These are phyloP conservation scores for Sarocladium brachiariae DNA, from an alignment of 2,329 filamentous ascomycete genomes.

Conservation along the genomic window DNA sequence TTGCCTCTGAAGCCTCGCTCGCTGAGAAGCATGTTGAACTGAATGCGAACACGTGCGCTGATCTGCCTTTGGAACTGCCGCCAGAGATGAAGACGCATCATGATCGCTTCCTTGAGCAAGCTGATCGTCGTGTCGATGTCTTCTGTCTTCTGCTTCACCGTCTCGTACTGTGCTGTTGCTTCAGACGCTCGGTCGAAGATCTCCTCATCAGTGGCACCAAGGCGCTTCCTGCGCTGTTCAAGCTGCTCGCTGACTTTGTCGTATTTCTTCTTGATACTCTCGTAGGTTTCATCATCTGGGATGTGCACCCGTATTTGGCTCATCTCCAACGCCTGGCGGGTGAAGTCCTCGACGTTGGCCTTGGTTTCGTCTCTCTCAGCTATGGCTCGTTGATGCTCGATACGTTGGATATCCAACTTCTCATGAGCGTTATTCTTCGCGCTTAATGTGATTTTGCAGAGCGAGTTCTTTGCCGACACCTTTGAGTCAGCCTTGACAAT, in stretches of 20 bases:
- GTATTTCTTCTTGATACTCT: slow-evolving; percentile 48
- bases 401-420: slow-evolving; percentile 39
- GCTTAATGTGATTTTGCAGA: slow-evolving; percentile 45
- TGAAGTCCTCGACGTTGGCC: slow-evolving; percentile 46
- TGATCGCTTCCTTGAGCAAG: slow-evolving; percentile 52
- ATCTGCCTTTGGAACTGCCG: slow-evolving; percentile 75
- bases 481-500: slow-evolving; percentile 52
- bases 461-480: slow-evolving; percentile 37
- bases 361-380: slow-evolving; percentile 39
- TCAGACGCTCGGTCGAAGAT: slow-evolving; percentile 45
- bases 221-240: slow-evolving; percentile 44
- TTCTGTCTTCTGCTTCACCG: slow-evolving; percentile 34
- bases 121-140: slow-evolving; percentile 34
- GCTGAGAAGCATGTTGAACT: slow-evolving; percentile 81
- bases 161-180: slow-evolving; percentile 34
- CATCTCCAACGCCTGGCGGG: slow-evolving; percentile 44
- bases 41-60: slow-evolving; percentile 74
- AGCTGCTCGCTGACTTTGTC: slow-evolving; percentile 51
- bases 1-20: slow-evolving; percentile 84
- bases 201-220: slow-evolving; percentile 59
- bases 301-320: slow-evolving; percentile 53
- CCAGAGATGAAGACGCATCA: slow-evolving; percentile 68
- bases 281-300: slow-evolving; percentile 55
- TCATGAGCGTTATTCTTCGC: slow-evolving; percentile 58
- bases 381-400: slow-evolving; percentile 38